Percentiles rank a stretch among this genome's conserved stretches.
Conservation (phyloP, 192 early-diverging fungal species). For the Rhizophagus sp. region DNA sequence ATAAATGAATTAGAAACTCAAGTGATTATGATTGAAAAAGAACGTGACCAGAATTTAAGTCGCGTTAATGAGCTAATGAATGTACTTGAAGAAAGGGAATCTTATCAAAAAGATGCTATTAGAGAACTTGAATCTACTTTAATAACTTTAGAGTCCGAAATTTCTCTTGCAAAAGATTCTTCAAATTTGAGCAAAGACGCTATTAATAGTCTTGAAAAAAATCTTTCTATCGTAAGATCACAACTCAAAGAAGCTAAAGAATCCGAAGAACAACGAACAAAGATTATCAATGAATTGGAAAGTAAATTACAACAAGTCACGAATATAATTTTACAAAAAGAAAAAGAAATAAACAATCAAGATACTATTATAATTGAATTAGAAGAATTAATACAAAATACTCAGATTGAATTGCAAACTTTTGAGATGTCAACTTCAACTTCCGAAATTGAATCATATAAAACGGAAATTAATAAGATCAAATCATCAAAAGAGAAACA, state of each 20-base stretch:
- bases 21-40: conserved; percentile 13
- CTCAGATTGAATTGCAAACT: conserved; percentile 4
- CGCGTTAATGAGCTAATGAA: conserved; percentile 14
- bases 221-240: neutral
- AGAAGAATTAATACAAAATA: conserved; percentile 9
- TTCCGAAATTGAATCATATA: neutral
- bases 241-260: conserved; percentile 17
- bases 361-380: conserved; percentile 13
- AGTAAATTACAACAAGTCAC: conserved; percentile 5
- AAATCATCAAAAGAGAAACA: neutral
- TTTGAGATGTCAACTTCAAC: neutral
- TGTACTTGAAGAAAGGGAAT: conserved; percentile 17
- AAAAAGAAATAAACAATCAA: neutral
- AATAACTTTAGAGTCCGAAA: conserved; percentile 13
- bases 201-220: conserved; percentile 14
- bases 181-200: conserved; percentile 11
- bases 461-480: conserved; percentile 15
- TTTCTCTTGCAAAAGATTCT: neutral
- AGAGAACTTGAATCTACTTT: conserved; percentile 16
- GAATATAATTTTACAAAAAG: conserved; percentile 9
- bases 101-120: conserved; percentile 21
- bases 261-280: neutral
- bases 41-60: conserved; percentile 4
- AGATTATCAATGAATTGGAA: conserved; percentile 16
- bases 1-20: conserved; percentile 20